Base-by-base conservation (phyloP, 2,329 filamentous ascomycete species). In the Ceratocystis harringtonii region DNA sequence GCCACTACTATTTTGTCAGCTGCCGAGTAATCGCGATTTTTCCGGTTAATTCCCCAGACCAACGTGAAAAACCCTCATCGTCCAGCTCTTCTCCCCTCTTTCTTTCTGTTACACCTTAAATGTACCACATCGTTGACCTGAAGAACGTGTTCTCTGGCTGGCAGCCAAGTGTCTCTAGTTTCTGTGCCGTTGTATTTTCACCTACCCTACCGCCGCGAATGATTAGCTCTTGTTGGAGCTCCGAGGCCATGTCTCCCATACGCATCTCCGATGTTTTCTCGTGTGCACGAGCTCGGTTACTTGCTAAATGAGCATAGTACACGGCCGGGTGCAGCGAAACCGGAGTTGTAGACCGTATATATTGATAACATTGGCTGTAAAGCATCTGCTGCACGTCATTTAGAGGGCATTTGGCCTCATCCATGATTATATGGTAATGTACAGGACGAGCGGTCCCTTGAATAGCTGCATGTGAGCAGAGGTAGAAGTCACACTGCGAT, bases 291-390 rank as follows among this genome's bases (percentile, higher is more conserved):
- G 89, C 90, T 62, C 94, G 89, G 66, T 85, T 84, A 7, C 90
- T 87, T 43, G 92, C 91, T 69, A 99, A 76, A 75, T 99, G 94
- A 0, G 95, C 91, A 70, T 99, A 99, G 80, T 99, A 99, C 0
- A 97, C 87, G 0, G 94, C 91, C 0, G 94, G 94, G 69, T 86
- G 89, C 0, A 94, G 76, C 0, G 92, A 96, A 0, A 99, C 92
- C 0, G 94, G 90, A 0, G 92, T 97, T 0, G 92, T 97, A 0
- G 92, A 94, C 17, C 94, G 85, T 65, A 88, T 86, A 72, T 96
- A 99, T 65, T 95, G 90, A 75, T 96, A 99, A 57, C 88, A 95
- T 69, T 96, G 91, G 70, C 96, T 88, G 71, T 97, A 97, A 25
- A 97, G 87, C 82, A 97, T 88, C 65, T 86, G 86, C 71, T 96